Conservation (phyloP, 1,139 yeast species). For the Taphrina communis region DNA sequence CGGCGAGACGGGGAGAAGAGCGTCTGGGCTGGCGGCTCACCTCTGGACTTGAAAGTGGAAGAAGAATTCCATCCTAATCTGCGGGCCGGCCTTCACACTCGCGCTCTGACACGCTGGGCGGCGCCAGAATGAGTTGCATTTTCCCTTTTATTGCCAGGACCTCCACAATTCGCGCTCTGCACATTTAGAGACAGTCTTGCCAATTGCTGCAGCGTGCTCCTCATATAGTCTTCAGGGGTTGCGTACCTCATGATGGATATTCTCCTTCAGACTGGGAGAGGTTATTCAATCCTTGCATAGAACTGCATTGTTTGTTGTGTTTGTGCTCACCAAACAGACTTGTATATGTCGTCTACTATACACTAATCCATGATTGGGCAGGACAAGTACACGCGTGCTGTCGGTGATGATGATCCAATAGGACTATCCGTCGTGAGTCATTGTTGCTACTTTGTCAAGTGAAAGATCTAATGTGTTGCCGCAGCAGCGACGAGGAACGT, state of each 20-base stretch:
- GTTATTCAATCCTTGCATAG: background rate
- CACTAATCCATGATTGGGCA: constrained; percentile 5
- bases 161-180: background rate
- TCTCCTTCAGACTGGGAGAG: background rate
- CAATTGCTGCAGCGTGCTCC: background rate
- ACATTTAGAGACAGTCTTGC: background rate
- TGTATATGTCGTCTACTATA: background rate
- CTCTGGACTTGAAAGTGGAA: too few species aligned
- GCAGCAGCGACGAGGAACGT: constrained; percentile 3
- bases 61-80: too few species aligned
- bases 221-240: too few species aligned
- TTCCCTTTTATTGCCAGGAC: background rate
- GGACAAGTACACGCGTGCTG: background rate
- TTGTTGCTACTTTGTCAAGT: background rate
- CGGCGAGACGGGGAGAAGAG: too few species aligned
- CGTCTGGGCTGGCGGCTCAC: too few species aligned
- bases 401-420: background rate
- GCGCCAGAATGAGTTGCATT: background rate
- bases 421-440: constrained; percentile 7
- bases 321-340: background rate
- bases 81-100: background rate
- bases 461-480: background rate
- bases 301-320: constrained; percentile 9
- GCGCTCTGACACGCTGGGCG: background rate
- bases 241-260: background rate